phyloP scores from a whole-genome alignment of 768 basidiomycete species.

The Coprinellus micaceus region DNA sequence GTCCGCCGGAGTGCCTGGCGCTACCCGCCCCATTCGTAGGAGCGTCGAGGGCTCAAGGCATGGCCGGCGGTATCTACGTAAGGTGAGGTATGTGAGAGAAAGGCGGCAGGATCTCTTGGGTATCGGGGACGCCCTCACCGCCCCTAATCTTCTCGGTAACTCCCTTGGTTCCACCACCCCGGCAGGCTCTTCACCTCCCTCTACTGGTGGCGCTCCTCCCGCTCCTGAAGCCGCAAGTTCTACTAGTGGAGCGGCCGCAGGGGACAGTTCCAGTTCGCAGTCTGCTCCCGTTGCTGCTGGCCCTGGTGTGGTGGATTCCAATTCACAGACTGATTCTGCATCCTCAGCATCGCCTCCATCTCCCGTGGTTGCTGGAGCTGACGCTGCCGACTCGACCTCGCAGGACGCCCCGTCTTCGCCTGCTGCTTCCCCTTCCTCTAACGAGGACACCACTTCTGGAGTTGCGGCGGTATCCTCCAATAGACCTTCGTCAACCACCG shows the following conservation, averaged over 20 bases:
- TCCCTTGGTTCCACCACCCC: background rate
- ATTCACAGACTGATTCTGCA: background rate
- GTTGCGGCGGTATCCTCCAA: no score
- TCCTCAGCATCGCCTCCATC: background rate
- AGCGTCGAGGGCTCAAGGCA: no score
- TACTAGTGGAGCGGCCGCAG: no score
- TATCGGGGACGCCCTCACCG: background rate
- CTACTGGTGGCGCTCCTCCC: slow-evolving; percentile 32
- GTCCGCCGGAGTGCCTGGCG: no score
- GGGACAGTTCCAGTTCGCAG: background rate
- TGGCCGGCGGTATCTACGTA: no score
- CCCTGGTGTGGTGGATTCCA: background rate
- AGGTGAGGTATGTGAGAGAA: no score
- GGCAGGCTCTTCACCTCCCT: slow-evolving; percentile 28
- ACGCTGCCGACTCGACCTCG: no score
- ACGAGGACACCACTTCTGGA: no score
- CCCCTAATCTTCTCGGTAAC: background rate
- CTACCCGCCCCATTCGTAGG: no score
- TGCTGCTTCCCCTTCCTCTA: no score
- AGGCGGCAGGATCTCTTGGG: background rate
- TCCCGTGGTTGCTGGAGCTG: background rate
- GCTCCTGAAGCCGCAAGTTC: background rate
- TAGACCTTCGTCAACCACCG: no score
- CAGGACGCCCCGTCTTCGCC: no score
- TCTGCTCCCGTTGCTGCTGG: slow-evolving; percentile 2